A percentile compares a stretch with the other conserved stretches of the same genome.
Conservation (phyloP, 2,329 filamentous ascomycete genomes). For the Apiospora pterosperma region DNA sequence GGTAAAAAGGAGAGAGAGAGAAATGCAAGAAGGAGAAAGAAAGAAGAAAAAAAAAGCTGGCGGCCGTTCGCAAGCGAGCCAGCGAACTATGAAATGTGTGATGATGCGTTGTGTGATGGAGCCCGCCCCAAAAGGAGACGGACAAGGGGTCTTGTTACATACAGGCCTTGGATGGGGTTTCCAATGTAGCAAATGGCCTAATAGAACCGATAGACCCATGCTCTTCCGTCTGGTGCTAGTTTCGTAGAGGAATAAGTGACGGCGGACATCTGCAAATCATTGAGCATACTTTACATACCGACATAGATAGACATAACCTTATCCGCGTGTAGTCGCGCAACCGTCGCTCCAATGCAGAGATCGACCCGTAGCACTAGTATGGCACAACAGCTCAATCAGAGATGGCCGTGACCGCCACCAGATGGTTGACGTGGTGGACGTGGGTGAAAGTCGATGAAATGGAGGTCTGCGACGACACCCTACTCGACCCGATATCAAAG, state of each 20-base stretch:
- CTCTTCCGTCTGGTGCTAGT: not conserved
- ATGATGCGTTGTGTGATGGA: not conserved
- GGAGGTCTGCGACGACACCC: not conserved
- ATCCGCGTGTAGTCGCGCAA: not conserved
- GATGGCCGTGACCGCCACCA: not conserved
- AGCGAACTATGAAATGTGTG: not conserved
- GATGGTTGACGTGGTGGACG: not conserved
- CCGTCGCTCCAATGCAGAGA: not conserved
- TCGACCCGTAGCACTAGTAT: not conserved
- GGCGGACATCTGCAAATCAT: not conserved
- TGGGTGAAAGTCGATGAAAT: not conserved
- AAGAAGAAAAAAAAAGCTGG: constrained; percentile 22
- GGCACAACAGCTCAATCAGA: not conserved
- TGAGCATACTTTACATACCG: not conserved
- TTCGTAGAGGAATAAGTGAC: not conserved
- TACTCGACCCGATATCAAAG: not conserved
- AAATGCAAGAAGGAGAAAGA: too few relatives aligned
- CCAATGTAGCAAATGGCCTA: not conserved
- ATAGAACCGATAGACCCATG: not conserved
- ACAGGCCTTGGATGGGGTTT: not conserved
- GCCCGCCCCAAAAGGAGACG: not conserved
- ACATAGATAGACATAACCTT: not conserved
- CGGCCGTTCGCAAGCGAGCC: constrained; percentile 10
- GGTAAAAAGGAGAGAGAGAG: too few relatives aligned
- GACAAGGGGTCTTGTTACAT: too few relatives aligned